Percentiles rank a stretch among this genome's conserved stretches.
Conservation (phyloP, 129 eudicot species). For the Apium graveolens region DNA sequence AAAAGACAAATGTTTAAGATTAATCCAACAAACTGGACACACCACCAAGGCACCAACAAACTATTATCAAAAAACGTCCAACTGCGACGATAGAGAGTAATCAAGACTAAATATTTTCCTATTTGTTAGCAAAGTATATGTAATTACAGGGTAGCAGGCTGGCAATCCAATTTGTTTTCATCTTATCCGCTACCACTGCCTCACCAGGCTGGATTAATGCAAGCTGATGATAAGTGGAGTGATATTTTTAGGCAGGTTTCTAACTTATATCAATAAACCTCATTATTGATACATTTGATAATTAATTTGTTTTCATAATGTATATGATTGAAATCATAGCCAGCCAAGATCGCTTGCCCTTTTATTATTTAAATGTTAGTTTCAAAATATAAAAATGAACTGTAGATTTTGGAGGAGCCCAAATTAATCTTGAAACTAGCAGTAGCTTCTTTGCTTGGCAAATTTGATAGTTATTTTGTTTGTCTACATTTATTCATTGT, state of each 20-base stretch:
- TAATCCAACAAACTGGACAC: too few relatives aligned
- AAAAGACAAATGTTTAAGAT: too few relatives aligned
- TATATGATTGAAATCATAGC: background rate
- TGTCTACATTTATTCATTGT: too few relatives aligned
- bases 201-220: background rate
- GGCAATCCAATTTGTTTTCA: background rate
- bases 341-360: background rate
- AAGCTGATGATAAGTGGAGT: background rate
- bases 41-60: background rate
- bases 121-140: background rate
- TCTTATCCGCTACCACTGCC: background rate
- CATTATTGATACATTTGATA: background rate
- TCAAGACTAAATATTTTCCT: background rate
- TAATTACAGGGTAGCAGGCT: background rate
- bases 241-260: background rate
- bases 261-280: background rate
- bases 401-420: background rate
- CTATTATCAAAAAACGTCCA: background rate
- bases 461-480: too few relatives aligned
- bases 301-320: background rate
- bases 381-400: background rate
- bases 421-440: background rate
- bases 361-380: too few relatives aligned
- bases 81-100: constrained; percentile 8
- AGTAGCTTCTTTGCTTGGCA: background rate